phyloP scores from a whole-genome alignment of 2,329 filamentous ascomycete species.

The Trichophyton equinum region DNA sequence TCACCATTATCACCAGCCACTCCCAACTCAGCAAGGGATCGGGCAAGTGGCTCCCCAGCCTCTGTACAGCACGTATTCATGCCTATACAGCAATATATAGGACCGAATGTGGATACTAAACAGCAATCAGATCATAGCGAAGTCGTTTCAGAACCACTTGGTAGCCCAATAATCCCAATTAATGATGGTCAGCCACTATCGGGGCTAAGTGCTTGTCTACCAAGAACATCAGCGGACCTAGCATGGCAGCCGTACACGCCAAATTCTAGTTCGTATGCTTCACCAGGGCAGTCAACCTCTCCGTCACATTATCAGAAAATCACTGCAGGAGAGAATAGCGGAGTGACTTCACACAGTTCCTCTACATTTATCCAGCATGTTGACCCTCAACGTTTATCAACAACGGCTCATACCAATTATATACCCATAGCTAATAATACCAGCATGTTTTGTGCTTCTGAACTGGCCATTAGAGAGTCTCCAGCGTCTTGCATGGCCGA shows the following conservation, averaged over 20 bases:
- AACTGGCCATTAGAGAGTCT: not conserved
- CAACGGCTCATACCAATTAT: not conserved
- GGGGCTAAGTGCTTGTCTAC: not conserved
- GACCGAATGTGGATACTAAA: not conserved
- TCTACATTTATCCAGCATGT: not conserved
- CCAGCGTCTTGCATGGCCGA: slow-evolving; percentile 2
- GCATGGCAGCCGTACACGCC: not conserved
- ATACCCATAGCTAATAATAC: not conserved
- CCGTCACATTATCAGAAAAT: not conserved
- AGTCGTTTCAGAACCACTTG: not conserved
- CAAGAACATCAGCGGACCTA: not conserved
- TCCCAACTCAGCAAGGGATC: not conserved
- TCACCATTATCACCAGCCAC: not conserved
- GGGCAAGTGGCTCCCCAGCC: not conserved
- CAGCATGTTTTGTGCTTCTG: not conserved
- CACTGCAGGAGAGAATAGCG: not conserved
- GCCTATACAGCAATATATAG: not conserved
- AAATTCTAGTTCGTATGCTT: not conserved
- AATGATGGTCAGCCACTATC: not conserved
- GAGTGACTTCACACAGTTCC: not conserved
- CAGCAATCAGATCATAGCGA: not conserved
- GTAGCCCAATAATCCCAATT: not conserved
- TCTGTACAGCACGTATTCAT: not conserved
- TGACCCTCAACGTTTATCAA: not conserved
- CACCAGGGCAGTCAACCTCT: not conserved